Evolutionary conservation across 352 stramenopile species (phyloP).

Genomic region (Globisporangium sylvaticum): DNA sequence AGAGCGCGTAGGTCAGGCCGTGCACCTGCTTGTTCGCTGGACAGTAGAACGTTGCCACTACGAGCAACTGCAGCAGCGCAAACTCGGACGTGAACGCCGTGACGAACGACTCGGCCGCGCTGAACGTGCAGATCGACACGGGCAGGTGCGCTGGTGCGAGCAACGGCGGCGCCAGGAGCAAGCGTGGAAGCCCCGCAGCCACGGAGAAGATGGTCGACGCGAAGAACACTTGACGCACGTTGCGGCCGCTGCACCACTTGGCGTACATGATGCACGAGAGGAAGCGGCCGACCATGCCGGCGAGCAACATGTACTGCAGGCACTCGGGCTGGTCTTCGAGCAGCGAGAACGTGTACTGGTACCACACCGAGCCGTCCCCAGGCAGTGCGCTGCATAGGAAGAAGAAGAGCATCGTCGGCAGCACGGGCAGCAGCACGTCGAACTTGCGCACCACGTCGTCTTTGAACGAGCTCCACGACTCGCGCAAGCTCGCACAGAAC

Average conservation of each 20-base stretch:
- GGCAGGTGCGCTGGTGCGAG: conserved; percentile 27
- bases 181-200: conserved; percentile 50
- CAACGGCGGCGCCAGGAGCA: conserved; percentile 60
- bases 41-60: conserved; percentile 83
- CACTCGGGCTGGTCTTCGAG: conserved; percentile 56
- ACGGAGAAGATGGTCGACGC: conserved; percentile 67
- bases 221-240: conserved; percentile 73
- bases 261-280: conserved; percentile 74
- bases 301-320: conserved; percentile 67
- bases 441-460: conserved; percentile 39
- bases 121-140: conserved; percentile 66
- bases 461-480: conserved; percentile 47
- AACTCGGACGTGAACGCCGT: conserved; percentile 79
- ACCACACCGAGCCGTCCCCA: conserved; percentile 64
- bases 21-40: conserved; percentile 47
- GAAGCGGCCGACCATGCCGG: conserved; percentile 65
- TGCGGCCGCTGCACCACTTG: conserved; percentile 54
- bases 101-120: conserved; percentile 65
- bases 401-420: conserved; percentile 80
- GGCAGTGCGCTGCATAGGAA: conserved; percentile 74
- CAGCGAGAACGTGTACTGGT: conserved; percentile 76
- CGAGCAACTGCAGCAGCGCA: conserved; percentile 73
- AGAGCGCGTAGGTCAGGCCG: conserved; percentile 77
- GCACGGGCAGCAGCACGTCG: conserved; percentile 43
- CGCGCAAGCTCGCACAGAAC: conserved; percentile 17